These are phyloP conservation scores for Penicillium sp. DNA, from an alignment of 2,329 filamentous ascomycete genomes.

Conservation along the genomic window DNA sequence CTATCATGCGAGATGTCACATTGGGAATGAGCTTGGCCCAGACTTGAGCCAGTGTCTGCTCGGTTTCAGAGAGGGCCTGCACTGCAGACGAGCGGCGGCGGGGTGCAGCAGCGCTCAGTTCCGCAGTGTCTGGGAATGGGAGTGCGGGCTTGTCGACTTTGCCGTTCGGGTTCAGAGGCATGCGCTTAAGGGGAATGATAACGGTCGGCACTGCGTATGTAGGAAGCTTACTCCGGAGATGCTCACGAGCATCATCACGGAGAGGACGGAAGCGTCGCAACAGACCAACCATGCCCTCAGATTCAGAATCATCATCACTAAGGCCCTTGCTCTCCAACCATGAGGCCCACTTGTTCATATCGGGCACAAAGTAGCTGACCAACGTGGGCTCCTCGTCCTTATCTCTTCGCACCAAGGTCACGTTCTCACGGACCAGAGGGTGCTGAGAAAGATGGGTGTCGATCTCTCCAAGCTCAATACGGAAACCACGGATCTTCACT, in stretches of 20 bases:
- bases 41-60: conserved; percentile 66
- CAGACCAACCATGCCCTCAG: conserved; percentile 54
- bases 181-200: conserved; percentile 68
- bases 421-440: conserved; percentile 76
- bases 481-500: conserved; percentile 93
- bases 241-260: conserved; percentile 61
- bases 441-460: conserved; percentile 76
- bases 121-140: conserved; percentile 75
- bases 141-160: conserved; percentile 78
- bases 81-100: conserved; percentile 51
- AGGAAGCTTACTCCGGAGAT: conserved; percentile 70
- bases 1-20: conserved; percentile 67
- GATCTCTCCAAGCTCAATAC: conserved; percentile 92
- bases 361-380: conserved; percentile 87
- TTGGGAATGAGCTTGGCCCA: conserved; percentile 72
- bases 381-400: conserved; percentile 81
- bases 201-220: conserved; percentile 73
- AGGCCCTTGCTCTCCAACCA: conserved; percentile 61
- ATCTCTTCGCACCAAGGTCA: conserved; percentile 80
- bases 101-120: conserved; percentile 59
- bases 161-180: conserved; percentile 82
- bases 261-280: conserved; percentile 63
- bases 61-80: conserved; percentile 55
- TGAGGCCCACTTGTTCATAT: conserved; percentile 69
- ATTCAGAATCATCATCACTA: conserved; percentile 50